phyloP scores from a whole-genome alignment of 2,329 filamentous ascomycete genomes.

The Metarhizium sp. region DNA sequence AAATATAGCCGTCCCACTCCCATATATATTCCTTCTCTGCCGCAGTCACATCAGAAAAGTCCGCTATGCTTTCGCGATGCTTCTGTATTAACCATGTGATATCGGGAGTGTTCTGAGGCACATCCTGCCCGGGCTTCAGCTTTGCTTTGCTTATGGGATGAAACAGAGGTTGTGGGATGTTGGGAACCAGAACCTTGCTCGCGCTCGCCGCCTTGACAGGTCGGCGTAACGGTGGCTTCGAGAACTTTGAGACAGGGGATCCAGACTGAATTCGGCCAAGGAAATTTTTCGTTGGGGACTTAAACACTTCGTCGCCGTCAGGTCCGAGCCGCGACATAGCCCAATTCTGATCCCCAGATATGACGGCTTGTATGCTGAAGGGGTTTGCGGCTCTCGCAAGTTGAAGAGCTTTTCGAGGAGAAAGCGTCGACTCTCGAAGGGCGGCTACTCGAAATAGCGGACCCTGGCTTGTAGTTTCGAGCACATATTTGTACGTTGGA shows the following conservation, averaged over 20 bases:
- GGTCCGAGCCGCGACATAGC: constrained; percentile 31
- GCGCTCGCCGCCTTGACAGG: constrained; percentile 10
- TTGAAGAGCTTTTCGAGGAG: constrained; percentile 29
- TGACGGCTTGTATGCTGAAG: constrained; percentile 34
- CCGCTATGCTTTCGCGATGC: constrained; percentile 46
- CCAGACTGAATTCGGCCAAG: constrained; percentile 15
- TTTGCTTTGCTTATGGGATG: constrained; percentile 46
- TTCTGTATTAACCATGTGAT: constrained; percentile 49
- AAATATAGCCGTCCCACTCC: constrained; percentile 48
- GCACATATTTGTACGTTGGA: constrained; percentile 33
- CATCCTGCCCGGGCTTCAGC: constrained; percentile 37
- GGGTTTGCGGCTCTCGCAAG: constrained; percentile 32
- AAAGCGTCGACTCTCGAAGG: constrained; percentile 16
- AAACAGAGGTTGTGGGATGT: constrained; percentile 43
- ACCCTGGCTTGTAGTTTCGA: constrained; percentile 25
- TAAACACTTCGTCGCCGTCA: constrained; percentile 17
- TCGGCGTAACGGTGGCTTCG: constrained; percentile 7
- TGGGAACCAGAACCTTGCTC: constrained; percentile 33
- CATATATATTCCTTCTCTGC: constrained; percentile 49
- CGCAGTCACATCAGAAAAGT: constrained; percentile 45
- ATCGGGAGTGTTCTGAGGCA: constrained; percentile 35
- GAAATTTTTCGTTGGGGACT: constrained; percentile 13
- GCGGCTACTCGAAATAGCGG: constrained; percentile 30
- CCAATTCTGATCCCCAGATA: constrained; percentile 38
- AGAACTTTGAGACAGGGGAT: constrained; percentile 12